Evolutionary conservation across 2,329 filamentous ascomycete species (phyloP).

Genomic region (Pseudogymnoascus sp.): DNA sequence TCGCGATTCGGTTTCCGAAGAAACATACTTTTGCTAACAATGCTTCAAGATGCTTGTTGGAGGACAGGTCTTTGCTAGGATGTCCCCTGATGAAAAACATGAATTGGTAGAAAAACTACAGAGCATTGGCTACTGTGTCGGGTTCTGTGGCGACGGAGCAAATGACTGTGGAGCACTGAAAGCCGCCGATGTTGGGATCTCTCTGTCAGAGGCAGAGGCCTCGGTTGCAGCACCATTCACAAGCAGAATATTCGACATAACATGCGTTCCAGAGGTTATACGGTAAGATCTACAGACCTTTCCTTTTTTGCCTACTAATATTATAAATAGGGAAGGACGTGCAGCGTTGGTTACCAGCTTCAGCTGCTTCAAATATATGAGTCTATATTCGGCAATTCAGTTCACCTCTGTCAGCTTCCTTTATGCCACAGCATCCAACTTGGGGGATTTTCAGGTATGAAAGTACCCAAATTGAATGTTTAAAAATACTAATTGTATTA

Average conservation of each 20-base stretch:
- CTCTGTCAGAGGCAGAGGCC: conserved; percentile 91
- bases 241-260: conserved; percentile 90
- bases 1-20: conserved; percentile 23
- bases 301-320: conserved; percentile 13
- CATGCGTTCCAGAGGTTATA: conserved; percentile 89
- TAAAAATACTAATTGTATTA: conserved; percentile 24
- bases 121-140: conserved; percentile 87
- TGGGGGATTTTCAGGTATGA: conserved; percentile 82
- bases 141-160: conserved; percentile 94
- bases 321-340: conserved; percentile 61
- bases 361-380: conserved; percentile 99
- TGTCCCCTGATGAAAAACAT: conserved; percentile 98
- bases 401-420: conserved; percentile 96
- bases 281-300: conserved; percentile 38
- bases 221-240: conserved; percentile 98
- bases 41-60: conserved; percentile 68
- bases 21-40: conserved; percentile 13
- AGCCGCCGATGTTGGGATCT: conserved; percentile 94
- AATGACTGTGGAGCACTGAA: conserved; percentile 97
- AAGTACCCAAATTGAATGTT: background rate
- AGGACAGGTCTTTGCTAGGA: conserved; percentile 91
- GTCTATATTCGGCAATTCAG: conserved; percentile 96
- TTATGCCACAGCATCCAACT: conserved; percentile 85
- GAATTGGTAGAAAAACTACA: conserved; percentile 96
- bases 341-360: conserved; percentile 97